Base-by-base conservation (phyloP, 495 filamentous ascomycete species). In the Penicillium nucicola region DNA sequence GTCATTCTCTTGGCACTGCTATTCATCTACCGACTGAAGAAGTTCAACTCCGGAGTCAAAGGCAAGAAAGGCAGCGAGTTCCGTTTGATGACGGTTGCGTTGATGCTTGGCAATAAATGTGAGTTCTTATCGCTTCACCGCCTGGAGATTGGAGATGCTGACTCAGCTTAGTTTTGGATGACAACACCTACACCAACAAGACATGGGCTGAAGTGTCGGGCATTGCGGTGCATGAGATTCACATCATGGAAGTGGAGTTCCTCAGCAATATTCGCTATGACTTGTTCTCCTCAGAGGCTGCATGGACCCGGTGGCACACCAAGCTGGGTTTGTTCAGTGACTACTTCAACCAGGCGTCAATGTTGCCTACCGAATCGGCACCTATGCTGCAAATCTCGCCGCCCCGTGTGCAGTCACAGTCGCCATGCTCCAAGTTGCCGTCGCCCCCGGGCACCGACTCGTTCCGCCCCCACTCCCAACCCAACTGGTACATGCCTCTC, bases 41-140 rank as follows among this genome's bases (percentile, higher is more conserved):
- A 85, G 55, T 80, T 85, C 54, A 97, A 96, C 61, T 86, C 92
- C 0, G 80, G 73, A 0, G 91, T 97, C 5, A 86, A 89, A 56
- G 95, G 93, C 28, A 91, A 91, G 60, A 84, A 85, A 32, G 95
- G 95, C 2, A 99, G 95, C 60, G 93, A 97, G 69, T 97, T 91
- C 62, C 77, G 95, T n/a, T 72, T 99, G 32, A 79, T 99, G 54
- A 97, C 92, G 0, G 91, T 97, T 45, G 95, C 95, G 12, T 73
- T 99, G 65, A 99, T 99, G 95, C 75, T 99, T 36, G 93, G 92
- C 49, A 99, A 97, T 70, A 99, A 99, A 77, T 99, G 89, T 90
- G 70, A 60, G 85, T 72, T 15, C 52, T 64, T 64, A 62, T 64
- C 61, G 22, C 2, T 15, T 56, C 41, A 62, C 61, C 61, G 58